Percentiles rank a stretch among this genome's conserved stretches.
These are phyloP conservation scores for Trichosporon asahii DNA, from an alignment of 1,284 basidiomycete species.

Conservation along the genomic window DNA sequence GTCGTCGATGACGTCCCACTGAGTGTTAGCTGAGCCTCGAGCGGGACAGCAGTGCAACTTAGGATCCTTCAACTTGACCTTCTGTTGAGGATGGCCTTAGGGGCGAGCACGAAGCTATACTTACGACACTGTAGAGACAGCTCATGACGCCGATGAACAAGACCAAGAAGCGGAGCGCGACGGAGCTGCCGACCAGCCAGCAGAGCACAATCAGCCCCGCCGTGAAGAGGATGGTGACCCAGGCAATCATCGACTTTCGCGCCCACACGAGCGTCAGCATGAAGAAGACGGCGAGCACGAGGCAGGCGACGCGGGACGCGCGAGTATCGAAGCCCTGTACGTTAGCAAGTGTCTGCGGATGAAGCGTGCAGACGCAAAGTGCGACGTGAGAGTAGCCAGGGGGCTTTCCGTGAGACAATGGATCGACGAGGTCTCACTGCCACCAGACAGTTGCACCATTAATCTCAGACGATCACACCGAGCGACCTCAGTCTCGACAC, in stretches of 20 bases:
- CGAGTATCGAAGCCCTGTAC: constrained; percentile 74
- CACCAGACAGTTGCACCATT: no score
- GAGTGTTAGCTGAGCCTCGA: constrained; percentile 43
- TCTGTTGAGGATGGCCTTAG: no score
- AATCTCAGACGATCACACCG: no score
- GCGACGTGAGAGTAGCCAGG: no score
- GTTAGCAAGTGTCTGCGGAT: neutral
- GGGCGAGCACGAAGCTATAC: no score
- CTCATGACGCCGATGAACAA: constrained; percentile 96
- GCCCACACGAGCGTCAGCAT: constrained; percentile 89
- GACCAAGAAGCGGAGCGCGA: constrained; percentile 59
- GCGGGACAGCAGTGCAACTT: no score
- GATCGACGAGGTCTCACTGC: no score
- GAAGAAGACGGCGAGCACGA: constrained; percentile 81
- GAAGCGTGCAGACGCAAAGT: no score
- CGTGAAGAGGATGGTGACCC: constrained; percentile 47
- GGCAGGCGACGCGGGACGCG: constrained; percentile 82
- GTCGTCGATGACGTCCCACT: constrained; percentile 87
- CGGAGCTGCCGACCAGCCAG: constrained; percentile 78
- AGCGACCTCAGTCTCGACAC: no score
- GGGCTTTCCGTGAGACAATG: no score
- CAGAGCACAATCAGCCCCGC: constrained; percentile 56
- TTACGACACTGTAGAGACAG: constrained; percentile 64
- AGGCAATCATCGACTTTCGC: constrained; percentile 65
- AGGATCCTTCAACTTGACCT: no score